A percentile compares a stretch with the other conserved stretches of the same genome.
These are phyloP conservation scores for Leishmania major DNA, from an alignment of 208 protist genomes.

Conservation along the genomic window DNA sequence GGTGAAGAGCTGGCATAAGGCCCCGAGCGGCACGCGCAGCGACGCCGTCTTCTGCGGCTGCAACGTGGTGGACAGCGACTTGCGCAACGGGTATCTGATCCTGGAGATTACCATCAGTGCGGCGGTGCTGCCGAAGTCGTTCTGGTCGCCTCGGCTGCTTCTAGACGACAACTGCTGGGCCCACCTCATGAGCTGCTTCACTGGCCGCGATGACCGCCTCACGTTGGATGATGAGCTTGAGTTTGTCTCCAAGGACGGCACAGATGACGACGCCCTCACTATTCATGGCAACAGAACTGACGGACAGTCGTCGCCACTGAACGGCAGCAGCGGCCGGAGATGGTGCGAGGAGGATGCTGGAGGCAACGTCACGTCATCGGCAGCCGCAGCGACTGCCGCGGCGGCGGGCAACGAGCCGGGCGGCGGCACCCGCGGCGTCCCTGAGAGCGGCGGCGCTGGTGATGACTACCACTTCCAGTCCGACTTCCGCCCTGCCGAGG, in stretches of 20 bases:
- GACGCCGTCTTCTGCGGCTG: slow-evolving; percentile 55
- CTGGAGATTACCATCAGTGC: slow-evolving; percentile 58
- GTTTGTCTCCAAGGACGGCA: background rate
- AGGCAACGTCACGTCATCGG: background rate
- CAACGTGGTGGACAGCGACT: slow-evolving; percentile 81
- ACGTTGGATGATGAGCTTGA: slow-evolving; percentile 17
- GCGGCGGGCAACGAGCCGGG: background rate
- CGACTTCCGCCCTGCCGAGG: slow-evolving; percentile 53
- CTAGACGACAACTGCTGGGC: slow-evolving; percentile 43
- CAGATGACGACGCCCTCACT: background rate
- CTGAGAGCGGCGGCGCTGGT: background rate
- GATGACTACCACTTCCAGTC: slow-evolving; percentile 49
- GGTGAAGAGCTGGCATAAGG: slow-evolving; percentile 28
- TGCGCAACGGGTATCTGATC: slow-evolving; percentile 70
- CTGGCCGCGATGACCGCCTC: slow-evolving; percentile 51
- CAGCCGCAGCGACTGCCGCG: background rate
- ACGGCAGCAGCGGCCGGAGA: background rate
- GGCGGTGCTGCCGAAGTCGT: slow-evolving; percentile 27
- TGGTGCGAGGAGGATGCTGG: background rate
- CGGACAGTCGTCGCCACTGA: background rate
- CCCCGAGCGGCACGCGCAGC: slow-evolving; percentile 17
- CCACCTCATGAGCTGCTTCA: slow-evolving; percentile 64
- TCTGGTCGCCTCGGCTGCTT: slow-evolving; percentile 34
- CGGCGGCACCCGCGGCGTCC: slow-evolving; percentile 5
- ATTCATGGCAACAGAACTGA: slow-evolving; percentile 6